Percentiles rank a stretch among this genome's conserved stretches.
These are phyloP conservation scores for Yamadazyma atlantica DNA, from an alignment of 1,139 yeast species.

Conservation along the genomic window DNA sequence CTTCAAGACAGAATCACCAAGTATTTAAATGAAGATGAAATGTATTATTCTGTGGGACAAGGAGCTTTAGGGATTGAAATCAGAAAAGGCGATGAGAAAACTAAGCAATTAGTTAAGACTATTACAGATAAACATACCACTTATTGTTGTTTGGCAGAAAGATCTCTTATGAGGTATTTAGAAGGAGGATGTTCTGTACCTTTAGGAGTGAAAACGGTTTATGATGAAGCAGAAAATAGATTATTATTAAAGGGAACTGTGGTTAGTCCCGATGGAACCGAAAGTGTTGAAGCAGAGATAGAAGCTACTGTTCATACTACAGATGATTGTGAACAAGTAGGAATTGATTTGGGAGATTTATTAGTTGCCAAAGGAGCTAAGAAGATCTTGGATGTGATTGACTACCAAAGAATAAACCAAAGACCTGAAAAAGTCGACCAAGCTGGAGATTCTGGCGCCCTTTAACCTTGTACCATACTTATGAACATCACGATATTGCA, in stretches of 20 bases:
- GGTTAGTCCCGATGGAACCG: slow-evolving; percentile 79
- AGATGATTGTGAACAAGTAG: slow-evolving; percentile 70
- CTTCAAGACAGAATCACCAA: slow-evolving; percentile 71
- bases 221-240: slow-evolving; percentile 40
- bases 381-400: slow-evolving; percentile 74
- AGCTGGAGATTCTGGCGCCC: neutral
- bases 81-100: slow-evolving; percentile 61
- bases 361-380: slow-evolving; percentile 80
- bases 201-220: slow-evolving; percentile 78
- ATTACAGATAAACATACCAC: slow-evolving; percentile 71
- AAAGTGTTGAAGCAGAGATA: slow-evolving; percentile 58
- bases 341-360: slow-evolving; percentile 65
- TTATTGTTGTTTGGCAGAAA: slow-evolving; percentile 83
- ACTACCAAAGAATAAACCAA: slow-evolving; percentile 61
- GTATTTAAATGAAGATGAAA: slow-evolving; percentile 70
- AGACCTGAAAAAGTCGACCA: slow-evolving; percentile 19
- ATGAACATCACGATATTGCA: neutral
- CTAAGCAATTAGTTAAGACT: slow-evolving; percentile 56
- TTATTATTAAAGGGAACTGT: slow-evolving; percentile 69
- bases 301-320: slow-evolving; percentile 34
- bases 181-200: slow-evolving; percentile 99
- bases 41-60: slow-evolving; percentile 97
- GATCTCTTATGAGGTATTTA: slow-evolving; percentile 79
- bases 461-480: neutral
- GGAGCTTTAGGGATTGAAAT: slow-evolving; percentile 96